Base-by-base conservation (phyloP, 768 basidiomycete genomes). In the Tricholoma flavovirens region DNA sequence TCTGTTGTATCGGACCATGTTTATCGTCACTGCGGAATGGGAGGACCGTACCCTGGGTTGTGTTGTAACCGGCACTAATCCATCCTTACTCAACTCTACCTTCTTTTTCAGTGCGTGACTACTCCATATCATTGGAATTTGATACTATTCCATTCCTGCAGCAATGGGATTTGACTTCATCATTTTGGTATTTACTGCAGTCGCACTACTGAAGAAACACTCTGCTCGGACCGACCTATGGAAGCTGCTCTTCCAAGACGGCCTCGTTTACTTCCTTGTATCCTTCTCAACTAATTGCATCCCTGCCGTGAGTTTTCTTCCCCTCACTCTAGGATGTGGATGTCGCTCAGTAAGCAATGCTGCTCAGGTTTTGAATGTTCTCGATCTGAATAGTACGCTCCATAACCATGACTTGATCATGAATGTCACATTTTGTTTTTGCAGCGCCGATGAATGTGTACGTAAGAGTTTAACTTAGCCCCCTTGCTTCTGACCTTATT, bases 81-180 rank as follows among this genome's bases (percentile, higher is more conserved):
- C 85, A 15, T 68, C 78, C 9, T 70, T 84, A 55, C 75, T 89
- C 52, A 86, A 83, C 56, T 69, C 79, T 50, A 83, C 80, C 14
- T 88, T 86, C 69, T 86, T 88, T 67, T 85, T 80, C 66, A 90
- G 87, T 86, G 63, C 51, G 83, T 75, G 17, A 24, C 14, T n/a
- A 50, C 12, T 45, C 17, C 29, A 33, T 30, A 35, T 8, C 42
- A 10, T 36, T 1, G 29, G 32, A 17, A 10, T 22, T 19, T 15
- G 49, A 52, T 29, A 7, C 15, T 42, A 1, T 48, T 50, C 42
- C 24, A 7, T 32, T 54, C n/a, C 52, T 50, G 3, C 45, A 88
- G 87, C 87, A 3, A 87, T 88, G 84, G 79, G 69, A 26, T 88
- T 87, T 61, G 86, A 88, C 62, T 75, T 86, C 29, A 68, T 79